phyloP scores from a whole-genome alignment of 2,329 filamentous ascomycete genomes.

The Ophiocordyceps polyrhachis-furcata region DNA sequence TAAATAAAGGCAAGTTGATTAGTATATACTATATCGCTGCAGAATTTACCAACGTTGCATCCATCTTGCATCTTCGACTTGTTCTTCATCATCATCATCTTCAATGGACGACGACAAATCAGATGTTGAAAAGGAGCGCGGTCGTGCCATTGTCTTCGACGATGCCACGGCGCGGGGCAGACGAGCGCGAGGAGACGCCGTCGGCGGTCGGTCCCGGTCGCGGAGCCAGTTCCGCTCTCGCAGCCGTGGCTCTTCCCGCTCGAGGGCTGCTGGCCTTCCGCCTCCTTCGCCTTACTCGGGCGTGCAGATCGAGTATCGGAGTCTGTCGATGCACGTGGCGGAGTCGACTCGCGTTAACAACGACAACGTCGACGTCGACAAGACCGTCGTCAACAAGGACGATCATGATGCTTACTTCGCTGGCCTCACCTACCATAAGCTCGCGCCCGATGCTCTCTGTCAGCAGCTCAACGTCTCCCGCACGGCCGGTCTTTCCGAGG shows the following conservation, averaged over 20 bases:
- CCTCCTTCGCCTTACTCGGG: constrained; percentile 16
- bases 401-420: constrained; percentile 23
- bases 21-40: no score
- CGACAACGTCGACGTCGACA: constrained; percentile 4
- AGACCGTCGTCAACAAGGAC: constrained; percentile 7
- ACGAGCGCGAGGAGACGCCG: not conserved
- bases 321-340: constrained; percentile 19
- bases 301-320: constrained; percentile 21
- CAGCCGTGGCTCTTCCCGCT: not conserved
- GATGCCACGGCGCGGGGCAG: not conserved
- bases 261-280: not conserved
- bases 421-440: constrained; percentile 19
- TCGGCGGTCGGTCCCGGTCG: not conserved
- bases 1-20: not conserved
- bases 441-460: constrained; percentile 15
- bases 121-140: not conserved
- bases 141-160: not conserved
- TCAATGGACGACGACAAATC: not conserved
- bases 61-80: not conserved
- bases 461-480: constrained; percentile 20
- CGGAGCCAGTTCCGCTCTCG: not conserved
- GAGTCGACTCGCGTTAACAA: constrained; percentile 14
- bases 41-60: not conserved
- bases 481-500: constrained; percentile 16
- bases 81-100: no score